Base-by-base conservation (phyloP, 345 rosid species). In the Sonneratia caseolaris region DNA sequence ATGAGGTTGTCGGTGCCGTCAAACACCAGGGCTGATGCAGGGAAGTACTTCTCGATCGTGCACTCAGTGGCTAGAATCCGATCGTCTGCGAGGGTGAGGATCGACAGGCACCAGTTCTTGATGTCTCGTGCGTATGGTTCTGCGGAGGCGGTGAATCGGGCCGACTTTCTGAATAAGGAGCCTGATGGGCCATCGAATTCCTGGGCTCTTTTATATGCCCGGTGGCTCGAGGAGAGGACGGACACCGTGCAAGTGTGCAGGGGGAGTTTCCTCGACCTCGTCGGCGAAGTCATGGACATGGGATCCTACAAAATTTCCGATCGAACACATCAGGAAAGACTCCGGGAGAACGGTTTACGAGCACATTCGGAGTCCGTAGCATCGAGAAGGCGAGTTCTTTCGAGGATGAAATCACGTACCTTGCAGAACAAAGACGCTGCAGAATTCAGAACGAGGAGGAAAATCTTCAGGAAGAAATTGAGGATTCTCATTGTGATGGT, bases 201-300 rank as follows among this genome's bases (percentile, higher is more conserved):
- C 48, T 77, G 81, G 21, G 64, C 81, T 70, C 81, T 80, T 62
- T 14, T 69, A 78, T 74, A 88, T 15, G 81, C 77, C 56, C 78
- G 79, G 3, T 72, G 77, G 45, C 75, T 74, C n/a, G 78, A 81
- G 40, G 76, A 74, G 8, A 85, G 59, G 48, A 83, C 68, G 4
- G 81, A 82, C 65, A 72, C 78, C 37, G 80, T 82, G 71, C 84
- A 83, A 1, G 95, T 83, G 66, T 86, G 86, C 80, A 94, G 78
- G 22, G 92, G 97, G 22, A 84, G 86, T 16, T 79, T 82, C 68
- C 87, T 69, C 24, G 72, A 59, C 71, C 68, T 78, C 83, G 75
- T 80, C 36, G 66, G 45, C 40, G 21, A 61, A 48, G 37, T 27
- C 19, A 11, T 19, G 7, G 22, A 0, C 66, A 62, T 16, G 1